Conservation (phyloP, 129 eudicot genomes). For the Dittrichia graveolens region DNA sequence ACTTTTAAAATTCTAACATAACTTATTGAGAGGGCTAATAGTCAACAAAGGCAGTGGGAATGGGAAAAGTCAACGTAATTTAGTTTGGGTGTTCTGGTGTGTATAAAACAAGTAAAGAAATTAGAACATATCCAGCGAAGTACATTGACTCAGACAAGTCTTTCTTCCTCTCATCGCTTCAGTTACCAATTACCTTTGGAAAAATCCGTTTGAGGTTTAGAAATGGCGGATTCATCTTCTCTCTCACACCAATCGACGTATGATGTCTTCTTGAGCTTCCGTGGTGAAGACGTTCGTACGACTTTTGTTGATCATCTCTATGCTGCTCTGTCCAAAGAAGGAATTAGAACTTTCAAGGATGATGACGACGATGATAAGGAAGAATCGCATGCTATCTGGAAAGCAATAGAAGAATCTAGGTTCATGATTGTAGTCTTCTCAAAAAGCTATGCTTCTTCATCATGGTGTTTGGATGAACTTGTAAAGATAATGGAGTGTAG, state of each 20-base stretch:
- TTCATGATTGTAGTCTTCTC: slow-evolving; percentile 9
- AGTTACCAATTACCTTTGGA: background rate
- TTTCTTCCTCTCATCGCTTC: background rate
- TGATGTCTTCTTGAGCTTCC: slow-evolving; percentile 6
- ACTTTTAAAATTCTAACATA: too few relatives aligned
- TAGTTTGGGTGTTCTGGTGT: too few relatives aligned
- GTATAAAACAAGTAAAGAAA: too few relatives aligned
- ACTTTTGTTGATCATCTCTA: slow-evolving; percentile 6
- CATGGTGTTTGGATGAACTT: slow-evolving; percentile 23
- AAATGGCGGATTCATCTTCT: slow-evolving; percentile 4
- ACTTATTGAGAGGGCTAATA: too few relatives aligned
- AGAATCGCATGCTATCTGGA: background rate
- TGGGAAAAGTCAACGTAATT: too few relatives aligned
- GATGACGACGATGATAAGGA: background rate
- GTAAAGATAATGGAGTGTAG: slow-evolving; percentile 19
- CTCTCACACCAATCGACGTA: background rate
- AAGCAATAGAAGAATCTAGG: slow-evolving; percentile 12
- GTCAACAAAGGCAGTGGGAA: too few relatives aligned
- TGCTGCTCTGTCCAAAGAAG: background rate
- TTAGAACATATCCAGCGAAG: too few relatives aligned
- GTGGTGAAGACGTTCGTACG: background rate
- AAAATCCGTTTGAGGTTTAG: background rate
- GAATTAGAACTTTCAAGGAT: slow-evolving; percentile 1
- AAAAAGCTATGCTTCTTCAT: slow-evolving; percentile 6
- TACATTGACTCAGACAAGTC: background rate